Evolutionary conservation across 139 green algal genomes (phyloP).

Genomic region (Chlamydomonas incerta): DNA sequence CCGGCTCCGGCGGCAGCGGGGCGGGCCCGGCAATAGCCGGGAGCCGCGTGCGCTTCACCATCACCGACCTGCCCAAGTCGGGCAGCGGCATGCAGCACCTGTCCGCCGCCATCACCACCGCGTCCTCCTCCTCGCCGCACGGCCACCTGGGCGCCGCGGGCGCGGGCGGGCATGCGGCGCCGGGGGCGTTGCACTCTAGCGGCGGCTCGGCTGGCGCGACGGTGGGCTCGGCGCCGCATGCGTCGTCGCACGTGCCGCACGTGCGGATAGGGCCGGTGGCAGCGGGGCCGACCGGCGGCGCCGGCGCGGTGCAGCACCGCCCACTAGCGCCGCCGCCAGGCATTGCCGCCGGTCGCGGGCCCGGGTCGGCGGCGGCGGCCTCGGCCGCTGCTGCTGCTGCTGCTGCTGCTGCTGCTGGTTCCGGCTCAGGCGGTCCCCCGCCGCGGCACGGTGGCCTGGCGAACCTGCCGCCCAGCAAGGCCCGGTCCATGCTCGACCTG

Average conservation of each 20-base stretch:
- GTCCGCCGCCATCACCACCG: not conserved
- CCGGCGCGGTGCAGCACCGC: not conserved
- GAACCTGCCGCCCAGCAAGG: not conserved
- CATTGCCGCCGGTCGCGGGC: not conserved
- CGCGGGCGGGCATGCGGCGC: too few species aligned
- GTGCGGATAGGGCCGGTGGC: too few species aligned
- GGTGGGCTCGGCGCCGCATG: too few species aligned
- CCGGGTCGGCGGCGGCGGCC: not conserved
- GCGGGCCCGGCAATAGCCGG: conserved; percentile 2
- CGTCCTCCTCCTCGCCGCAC: too few species aligned
- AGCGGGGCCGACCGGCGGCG: too few species aligned
- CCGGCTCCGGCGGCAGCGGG: not conserved
- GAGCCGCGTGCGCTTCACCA: conserved; percentile 33
- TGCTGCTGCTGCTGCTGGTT: not conserved
- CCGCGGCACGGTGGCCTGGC: not conserved
- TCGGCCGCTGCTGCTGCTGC: not conserved
- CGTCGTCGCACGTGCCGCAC: too few species aligned
- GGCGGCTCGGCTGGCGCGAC: too few species aligned
- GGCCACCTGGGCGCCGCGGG: too few species aligned
- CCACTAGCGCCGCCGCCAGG: too few species aligned
- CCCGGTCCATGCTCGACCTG: conserved; percentile 24
- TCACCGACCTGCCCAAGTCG: conserved; percentile 22
- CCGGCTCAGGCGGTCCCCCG: not conserved
- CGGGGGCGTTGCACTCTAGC: too few species aligned
- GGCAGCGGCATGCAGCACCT: too few species aligned